Conservation (phyloP, 805 yeast genomes). For the Candida berthetii region DNA sequence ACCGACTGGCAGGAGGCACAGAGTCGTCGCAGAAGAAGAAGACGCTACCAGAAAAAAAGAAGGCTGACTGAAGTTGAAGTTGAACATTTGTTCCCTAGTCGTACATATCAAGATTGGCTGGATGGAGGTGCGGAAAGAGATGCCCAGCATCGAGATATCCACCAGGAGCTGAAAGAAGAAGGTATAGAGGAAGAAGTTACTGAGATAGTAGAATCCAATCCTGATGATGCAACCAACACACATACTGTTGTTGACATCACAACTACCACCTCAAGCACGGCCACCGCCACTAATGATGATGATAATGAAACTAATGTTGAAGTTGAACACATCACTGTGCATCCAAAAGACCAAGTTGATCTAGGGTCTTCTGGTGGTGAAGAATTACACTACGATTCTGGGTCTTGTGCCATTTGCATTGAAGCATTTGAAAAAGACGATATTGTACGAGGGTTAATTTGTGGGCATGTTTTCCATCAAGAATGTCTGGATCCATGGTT, state of each 20-base stretch:
- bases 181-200: neutral
- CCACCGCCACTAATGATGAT: neutral
- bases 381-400: constrained; percentile 49
- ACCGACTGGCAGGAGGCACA: constrained; percentile 7
- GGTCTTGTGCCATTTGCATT: constrained; percentile 74
- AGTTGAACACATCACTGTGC: neutral
- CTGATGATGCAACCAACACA: constrained; percentile 2
- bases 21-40: constrained; percentile 25
- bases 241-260: neutral
- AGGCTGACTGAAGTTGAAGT: constrained; percentile 51
- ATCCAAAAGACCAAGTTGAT: constrained; percentile 6
- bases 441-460: constrained; percentile 62
- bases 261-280: neutral
- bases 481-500: constrained; percentile 83
- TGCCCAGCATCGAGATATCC: constrained; percentile 34
- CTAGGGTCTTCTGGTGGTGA: constrained; percentile 13
- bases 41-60: constrained; percentile 41
- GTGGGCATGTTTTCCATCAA: constrained; percentile 81
- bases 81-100: constrained; percentile 51
- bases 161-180: constrained; percentile 32
- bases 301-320: neutral
- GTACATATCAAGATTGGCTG: constrained; percentile 54
- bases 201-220: constrained; percentile 1
- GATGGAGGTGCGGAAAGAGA: constrained; percentile 54
- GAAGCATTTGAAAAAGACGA: constrained; percentile 60